Base-by-base conservation (phyloP, 2,329 filamentous ascomycete species). In the Penicillium corylophilum region DNA sequence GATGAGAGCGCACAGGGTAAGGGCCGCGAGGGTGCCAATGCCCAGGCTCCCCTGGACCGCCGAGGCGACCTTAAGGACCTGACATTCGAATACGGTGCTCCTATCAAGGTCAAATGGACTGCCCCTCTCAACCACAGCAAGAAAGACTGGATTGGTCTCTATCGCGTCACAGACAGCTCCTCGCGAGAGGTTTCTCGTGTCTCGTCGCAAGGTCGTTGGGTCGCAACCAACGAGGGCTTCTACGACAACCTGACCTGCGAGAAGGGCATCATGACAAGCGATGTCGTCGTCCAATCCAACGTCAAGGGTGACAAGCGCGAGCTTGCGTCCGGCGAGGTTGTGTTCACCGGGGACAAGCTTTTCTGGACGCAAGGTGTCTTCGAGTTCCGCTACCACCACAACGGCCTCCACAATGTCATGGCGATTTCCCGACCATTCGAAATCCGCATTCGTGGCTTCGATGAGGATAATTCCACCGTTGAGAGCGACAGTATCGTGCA, bases 281-380 rank as follows among this genome's bases (percentile, higher is more conserved):
- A 96, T 64, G 76, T 84, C 31, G 75, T 81, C 1, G 71, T 85
- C 1, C 68, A 77, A 15, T 64, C 69, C 0, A 61, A 71, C 36
- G 71, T 24, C 58, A 74, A 58, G 75, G 77, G 77, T 1, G 66
- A 71, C 42, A 76, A 79, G 2, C 80, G 80, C 3, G 74, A 88
- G 51, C 79, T 86, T 58, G 82, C 90, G 4, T 80, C 82, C 12
- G 94, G 94, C 39, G 90, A 96, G 69, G 86, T 97, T 65, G 73
- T 90, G 12, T 97, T 99, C 67, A 79, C 86, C 9, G 92, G 94
- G 43, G 92, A 97, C 75, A 96, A 95, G 74, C 81, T 96, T 2
- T 99, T 90, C 87, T 99, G 94, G 94, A 95, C 89, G 0, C 89
- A 93, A 55, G 94, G 94, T 48, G 89, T 95, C 3, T 99, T 96